phyloP scores from a whole-genome alignment of 2,329 filamentous ascomycete species.

The Xylaria sp. region DNA sequence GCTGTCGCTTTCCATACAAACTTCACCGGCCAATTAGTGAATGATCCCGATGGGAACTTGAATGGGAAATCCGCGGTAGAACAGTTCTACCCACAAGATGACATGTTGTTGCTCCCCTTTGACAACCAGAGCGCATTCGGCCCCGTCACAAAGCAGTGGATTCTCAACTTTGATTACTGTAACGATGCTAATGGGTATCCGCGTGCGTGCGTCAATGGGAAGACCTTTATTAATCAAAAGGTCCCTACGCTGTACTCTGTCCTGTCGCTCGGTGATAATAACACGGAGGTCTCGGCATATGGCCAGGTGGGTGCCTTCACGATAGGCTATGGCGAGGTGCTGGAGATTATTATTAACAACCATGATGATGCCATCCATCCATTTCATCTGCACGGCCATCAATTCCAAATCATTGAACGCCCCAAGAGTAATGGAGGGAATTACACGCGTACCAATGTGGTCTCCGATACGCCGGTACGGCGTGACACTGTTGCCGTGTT shows the following conservation, averaged over 20 bases:
- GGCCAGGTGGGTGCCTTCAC: constrained; percentile 57
- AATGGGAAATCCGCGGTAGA: constrained; percentile 48
- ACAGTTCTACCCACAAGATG: constrained; percentile 66
- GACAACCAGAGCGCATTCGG: constrained; percentile 62
- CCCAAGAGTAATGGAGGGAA: constrained; percentile 51
- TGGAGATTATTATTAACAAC: constrained; percentile 64
- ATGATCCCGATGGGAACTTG: constrained; percentile 48
- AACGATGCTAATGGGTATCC: constrained; percentile 69
- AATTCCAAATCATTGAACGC: constrained; percentile 63
- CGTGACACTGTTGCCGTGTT: constrained; percentile 55
- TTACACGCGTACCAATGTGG: constrained; percentile 48
- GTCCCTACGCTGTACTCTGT: constrained; percentile 78
- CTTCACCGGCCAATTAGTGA: constrained; percentile 57
- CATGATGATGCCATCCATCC: constrained; percentile 59
- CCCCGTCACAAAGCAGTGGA: constrained; percentile 65
- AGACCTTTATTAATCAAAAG: constrained; percentile 73
- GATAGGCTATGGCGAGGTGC: constrained; percentile 52
- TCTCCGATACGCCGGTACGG: constrained; percentile 48
- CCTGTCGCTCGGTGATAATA: constrained; percentile 63
- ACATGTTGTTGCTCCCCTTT: constrained; percentile 66
- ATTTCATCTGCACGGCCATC: constrained; percentile 65
- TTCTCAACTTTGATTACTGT: constrained; percentile 67
- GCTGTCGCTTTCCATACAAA: constrained; percentile 49
- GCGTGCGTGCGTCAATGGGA: constrained; percentile 71
- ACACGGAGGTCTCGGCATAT: constrained; percentile 56